A percentile compares a stretch with the other conserved stretches of the same genome.
These are phyloP conservation scores for Scheffersomyces insectosa DNA, from an alignment of 1,139 yeast genomes.

Conservation along the genomic window DNA sequence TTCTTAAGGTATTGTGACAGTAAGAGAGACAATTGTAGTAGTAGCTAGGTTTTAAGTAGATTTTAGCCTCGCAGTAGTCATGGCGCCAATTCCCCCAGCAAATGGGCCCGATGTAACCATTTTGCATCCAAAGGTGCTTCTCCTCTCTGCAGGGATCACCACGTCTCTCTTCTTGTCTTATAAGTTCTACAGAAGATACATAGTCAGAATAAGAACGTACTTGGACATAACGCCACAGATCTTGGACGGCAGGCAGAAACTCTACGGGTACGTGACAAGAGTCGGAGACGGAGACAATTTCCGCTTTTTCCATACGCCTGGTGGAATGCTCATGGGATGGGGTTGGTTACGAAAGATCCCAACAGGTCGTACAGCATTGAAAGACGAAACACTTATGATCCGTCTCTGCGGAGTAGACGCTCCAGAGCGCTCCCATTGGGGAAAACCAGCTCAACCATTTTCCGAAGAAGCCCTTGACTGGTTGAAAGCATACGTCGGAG, in stretches of 20 bases:
- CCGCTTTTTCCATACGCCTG: conserved; percentile 90
- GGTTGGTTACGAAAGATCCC: conserved; percentile 73
- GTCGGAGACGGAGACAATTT: conserved; percentile 98
- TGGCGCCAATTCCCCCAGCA: background rate
- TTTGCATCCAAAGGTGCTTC: conserved; percentile 42
- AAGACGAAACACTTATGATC: conserved; percentile 62
- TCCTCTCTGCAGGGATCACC: conserved; percentile 41
- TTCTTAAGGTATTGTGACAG: too few species aligned
- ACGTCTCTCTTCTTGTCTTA: conserved; percentile 32
- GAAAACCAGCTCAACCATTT: conserved; percentile 88
- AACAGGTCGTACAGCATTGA: conserved; percentile 44
- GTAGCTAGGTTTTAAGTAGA: too few species aligned
- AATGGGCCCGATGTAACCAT: conserved; percentile 19
- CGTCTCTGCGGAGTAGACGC: conserved; percentile 97
- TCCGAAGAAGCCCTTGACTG: conserved; percentile 83
- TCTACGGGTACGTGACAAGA: conserved; percentile 83
- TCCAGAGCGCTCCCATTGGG: conserved; percentile 94
- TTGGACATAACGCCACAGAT: conserved; percentile 42
- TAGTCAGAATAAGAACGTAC: conserved; percentile 35
- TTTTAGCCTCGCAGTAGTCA: background rate
- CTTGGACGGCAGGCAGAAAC: conserved; percentile 28
- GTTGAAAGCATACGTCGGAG: conserved; percentile 65
- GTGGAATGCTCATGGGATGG: conserved; percentile 89
- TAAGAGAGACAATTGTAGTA: too few species aligned
- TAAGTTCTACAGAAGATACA: conserved; percentile 34